Percentiles rank a stretch among this genome's conserved stretches.
Conservation (phyloP, 106 monocot species). For the Gastrodia elata region DNA sequence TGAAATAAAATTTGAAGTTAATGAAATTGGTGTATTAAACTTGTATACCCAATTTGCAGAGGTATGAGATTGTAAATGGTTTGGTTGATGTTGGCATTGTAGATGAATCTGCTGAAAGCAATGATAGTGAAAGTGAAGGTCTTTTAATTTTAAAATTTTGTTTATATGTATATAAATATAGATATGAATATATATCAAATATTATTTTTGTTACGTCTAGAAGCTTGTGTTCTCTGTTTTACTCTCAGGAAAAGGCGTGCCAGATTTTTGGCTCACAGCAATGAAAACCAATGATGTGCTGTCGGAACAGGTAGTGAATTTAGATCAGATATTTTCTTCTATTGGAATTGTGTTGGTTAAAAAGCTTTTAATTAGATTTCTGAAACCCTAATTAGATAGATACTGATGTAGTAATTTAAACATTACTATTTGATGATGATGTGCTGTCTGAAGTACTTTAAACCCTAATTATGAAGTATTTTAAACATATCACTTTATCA, state of each 20-base stretch:
- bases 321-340: not conserved
- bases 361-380: not conserved
- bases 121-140: conserved; percentile 29
- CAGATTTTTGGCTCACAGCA: conserved; percentile 54
- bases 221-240: not conserved
- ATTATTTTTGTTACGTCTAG: not conserved
- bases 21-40: not conserved
- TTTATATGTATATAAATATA: no score
- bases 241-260: conserved; percentile 44
- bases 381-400: not conserved
- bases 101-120: conserved; percentile 13
- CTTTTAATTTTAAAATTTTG: not conserved
- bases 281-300: conserved; percentile 60
- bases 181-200: no score
- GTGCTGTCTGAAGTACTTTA: no score
- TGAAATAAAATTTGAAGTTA: not conserved
- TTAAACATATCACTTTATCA: not conserved
- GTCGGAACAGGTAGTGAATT: conserved; percentile 32
- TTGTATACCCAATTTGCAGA: conserved; percentile 13
- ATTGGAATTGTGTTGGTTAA: not conserved
- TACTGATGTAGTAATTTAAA: not conserved
- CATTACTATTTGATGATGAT: no score
- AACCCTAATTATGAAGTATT: no score
- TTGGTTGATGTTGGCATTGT: conserved; percentile 28
- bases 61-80: conserved; percentile 49